These are phyloP conservation scores for Umbilicus rupestris DNA, from an alignment of 164 flowering plant species.

Conservation along the genomic window DNA sequence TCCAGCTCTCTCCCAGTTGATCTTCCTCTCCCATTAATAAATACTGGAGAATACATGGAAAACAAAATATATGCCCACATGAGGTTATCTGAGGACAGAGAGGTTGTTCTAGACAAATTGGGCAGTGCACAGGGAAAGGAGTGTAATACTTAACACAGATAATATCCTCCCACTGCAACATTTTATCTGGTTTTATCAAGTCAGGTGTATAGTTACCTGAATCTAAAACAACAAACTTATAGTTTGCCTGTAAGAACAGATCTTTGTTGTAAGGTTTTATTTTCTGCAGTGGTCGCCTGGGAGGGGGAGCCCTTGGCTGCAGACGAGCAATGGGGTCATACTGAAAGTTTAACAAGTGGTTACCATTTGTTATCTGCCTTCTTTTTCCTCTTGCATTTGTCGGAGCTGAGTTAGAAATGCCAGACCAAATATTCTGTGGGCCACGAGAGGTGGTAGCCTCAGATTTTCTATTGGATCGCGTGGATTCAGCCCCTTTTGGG, in stretches of 20 bases:
- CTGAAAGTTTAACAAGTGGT: conserved; percentile 85
- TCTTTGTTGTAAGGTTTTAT: conserved; percentile 84
- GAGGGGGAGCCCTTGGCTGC: conserved; percentile 51
- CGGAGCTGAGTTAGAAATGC: conserved; percentile 18
- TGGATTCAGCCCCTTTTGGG: conserved; percentile 18
- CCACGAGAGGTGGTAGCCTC: conserved; percentile 18
- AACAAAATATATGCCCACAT: conserved; percentile 95
- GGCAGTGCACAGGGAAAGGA: conserved; percentile 70
- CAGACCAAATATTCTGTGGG: conserved; percentile 20
- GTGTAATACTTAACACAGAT: conserved; percentile 72
- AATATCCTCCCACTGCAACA: conserved; percentile 86
- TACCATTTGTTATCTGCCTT: conserved; percentile 48
- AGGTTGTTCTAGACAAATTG: conserved; percentile 87
- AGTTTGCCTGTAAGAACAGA: conserved; percentile 90
- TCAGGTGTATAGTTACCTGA: conserved; percentile 44
- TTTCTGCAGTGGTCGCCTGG: conserved; percentile 52
- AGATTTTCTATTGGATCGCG: conserved; percentile 23
- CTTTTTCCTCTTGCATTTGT: conserved; percentile 36
- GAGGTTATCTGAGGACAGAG: conserved; percentile 97
- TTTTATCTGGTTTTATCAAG: conserved; percentile 74
- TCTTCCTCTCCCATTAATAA: conserved; percentile 65
- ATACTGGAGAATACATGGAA: conserved; percentile 81
- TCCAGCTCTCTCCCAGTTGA: conserved; percentile 59
- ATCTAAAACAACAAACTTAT: conserved; percentile 77
- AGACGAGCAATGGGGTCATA: conserved; percentile 74